A percentile compares a stretch with the other conserved stretches of the same genome.
Conservation (phyloP, 495 filamentous ascomycete genomes). For the Penicillium manginii region DNA sequence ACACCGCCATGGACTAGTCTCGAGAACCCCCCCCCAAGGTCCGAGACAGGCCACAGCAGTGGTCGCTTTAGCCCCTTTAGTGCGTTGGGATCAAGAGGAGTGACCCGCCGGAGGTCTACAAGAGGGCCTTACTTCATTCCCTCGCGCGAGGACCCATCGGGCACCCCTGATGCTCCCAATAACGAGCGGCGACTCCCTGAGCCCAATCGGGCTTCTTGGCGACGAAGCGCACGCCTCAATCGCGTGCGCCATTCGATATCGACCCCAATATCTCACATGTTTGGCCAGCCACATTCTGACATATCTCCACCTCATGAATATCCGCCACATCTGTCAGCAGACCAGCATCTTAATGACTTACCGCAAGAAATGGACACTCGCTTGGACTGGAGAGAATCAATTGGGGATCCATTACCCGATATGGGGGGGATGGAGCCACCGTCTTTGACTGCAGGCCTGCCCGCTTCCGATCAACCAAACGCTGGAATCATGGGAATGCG, state of each 20-base stretch:
- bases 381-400: slow-evolving; percentile 43
- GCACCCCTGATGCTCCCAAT: slow-evolving; percentile 32
- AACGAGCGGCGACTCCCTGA: slow-evolving; percentile 31
- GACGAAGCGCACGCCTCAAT: slow-evolving; percentile 46
- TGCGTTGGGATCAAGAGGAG: slow-evolving; percentile 43
- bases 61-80: slow-evolving; percentile 50
- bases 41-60: slow-evolving; percentile 40
- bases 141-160: slow-evolving; percentile 34
- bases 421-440: slow-evolving; percentile 48
- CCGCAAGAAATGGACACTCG: slow-evolving; percentile 46
- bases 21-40: slow-evolving; percentile 43
- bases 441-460: slow-evolving; percentile 25
- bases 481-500: slow-evolving; percentile 34
- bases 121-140: slow-evolving; percentile 45
- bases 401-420: slow-evolving; percentile 43
- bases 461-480: slow-evolving; percentile 28
- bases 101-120: slow-evolving; percentile 42
- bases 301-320: slow-evolving; percentile 20
- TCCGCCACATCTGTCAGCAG: slow-evolving; percentile 2
- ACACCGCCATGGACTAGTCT: slow-evolving; percentile 51
- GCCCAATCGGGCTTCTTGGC: slow-evolving; percentile 44
- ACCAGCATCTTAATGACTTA: slow-evolving; percentile 14
- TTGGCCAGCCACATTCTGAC: slow-evolving; percentile 39
- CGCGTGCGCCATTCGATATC: slow-evolving; percentile 50
- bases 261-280: slow-evolving; percentile 50